These are phyloP conservation scores for Pyrenophora graminea DNA, from an alignment of 2,329 filamentous ascomycete species.

Conservation along the genomic window DNA sequence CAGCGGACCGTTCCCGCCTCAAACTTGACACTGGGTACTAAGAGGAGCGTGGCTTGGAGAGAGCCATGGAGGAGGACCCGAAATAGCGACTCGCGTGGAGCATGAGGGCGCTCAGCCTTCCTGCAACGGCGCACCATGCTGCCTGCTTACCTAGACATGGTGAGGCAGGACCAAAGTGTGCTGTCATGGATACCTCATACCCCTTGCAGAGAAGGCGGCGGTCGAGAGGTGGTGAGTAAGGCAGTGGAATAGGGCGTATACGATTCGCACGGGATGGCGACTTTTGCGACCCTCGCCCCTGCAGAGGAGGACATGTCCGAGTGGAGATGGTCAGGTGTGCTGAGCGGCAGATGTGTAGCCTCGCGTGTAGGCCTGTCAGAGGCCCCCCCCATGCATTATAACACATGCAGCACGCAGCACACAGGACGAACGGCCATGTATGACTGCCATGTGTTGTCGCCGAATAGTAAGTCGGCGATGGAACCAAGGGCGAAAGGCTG, in stretches of 20 bases:
- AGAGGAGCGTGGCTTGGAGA: constrained; percentile 39
- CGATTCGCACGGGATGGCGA: constrained; percentile 7
- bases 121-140: constrained; percentile 31
- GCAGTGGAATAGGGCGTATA: constrained; percentile 1
- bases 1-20: constrained; percentile 46
- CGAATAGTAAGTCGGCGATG: constrained; percentile 16
- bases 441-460: constrained; percentile 9
- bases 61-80: constrained; percentile 23
- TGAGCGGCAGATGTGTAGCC: constrained; percentile 27
- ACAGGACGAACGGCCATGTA: constrained; percentile 14
- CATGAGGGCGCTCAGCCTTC: constrained; percentile 38
- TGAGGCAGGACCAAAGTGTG: constrained; percentile 27
- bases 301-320: constrained; percentile 17
- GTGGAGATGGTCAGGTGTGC: constrained; percentile 21
- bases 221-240: constrained; percentile 10
- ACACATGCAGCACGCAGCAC: constrained; percentile 4
- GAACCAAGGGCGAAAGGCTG: constrained; percentile 7
- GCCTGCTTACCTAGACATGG: constrained; percentile 26
- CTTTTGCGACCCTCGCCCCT: constrained; percentile 20
- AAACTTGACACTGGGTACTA: constrained; percentile 37
- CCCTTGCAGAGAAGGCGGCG: constrained; percentile 7
- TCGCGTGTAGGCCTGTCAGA: constrained; percentile 18
- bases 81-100: constrained; percentile 37
- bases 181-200: constrained; percentile 16
- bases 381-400: constrained; percentile 6